Evolutionary conservation across 108 stramenopile genomes (phyloP).

Genomic region (Discostella pseudostelligera): DNA sequence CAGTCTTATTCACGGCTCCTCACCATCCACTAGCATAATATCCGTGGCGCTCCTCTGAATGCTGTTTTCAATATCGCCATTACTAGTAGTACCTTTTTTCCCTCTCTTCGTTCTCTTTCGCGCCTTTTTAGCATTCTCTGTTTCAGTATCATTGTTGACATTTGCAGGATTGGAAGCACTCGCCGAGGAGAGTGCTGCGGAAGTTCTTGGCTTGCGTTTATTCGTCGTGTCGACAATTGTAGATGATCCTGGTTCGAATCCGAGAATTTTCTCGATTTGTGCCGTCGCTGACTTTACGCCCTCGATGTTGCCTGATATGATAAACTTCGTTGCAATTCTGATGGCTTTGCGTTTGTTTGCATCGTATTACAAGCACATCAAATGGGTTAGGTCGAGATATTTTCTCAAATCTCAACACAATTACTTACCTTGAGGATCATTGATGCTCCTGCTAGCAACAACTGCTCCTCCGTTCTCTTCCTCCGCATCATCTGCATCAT

Average conservation of each 20-base stretch:
- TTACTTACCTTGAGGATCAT: neutral
- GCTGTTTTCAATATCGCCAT: too few species aligned
- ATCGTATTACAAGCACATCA: neutral
- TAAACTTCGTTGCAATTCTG: constrained; percentile 24
- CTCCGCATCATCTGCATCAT: constrained; percentile 17
- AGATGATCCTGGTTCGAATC: constrained; percentile 23
- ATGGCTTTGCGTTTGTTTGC: neutral
- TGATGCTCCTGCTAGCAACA: neutral
- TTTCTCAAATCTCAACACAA: neutral
- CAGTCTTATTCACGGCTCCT: too few species aligned
- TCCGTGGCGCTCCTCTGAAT: too few species aligned
- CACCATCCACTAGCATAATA: too few species aligned
- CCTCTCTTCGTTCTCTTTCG: too few species aligned
- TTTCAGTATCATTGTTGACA: too few species aligned
- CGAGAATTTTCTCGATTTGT: constrained; percentile 35
- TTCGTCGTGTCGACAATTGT: constrained; percentile 11
- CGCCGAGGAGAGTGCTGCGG: too few species aligned
- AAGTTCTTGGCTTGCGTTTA: neutral
- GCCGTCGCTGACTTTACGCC: constrained; percentile 15
- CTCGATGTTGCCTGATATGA: constrained; percentile 34
- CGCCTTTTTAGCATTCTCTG: too few species aligned
- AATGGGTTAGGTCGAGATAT: neutral
- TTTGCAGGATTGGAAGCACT: too few species aligned
- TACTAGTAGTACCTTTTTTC: too few species aligned
- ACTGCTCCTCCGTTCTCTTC: constrained; percentile 23